These are phyloP conservation scores for Botryotinia globosa DNA, from an alignment of 2,329 filamentous ascomycete genomes.

Conservation along the genomic window DNA sequence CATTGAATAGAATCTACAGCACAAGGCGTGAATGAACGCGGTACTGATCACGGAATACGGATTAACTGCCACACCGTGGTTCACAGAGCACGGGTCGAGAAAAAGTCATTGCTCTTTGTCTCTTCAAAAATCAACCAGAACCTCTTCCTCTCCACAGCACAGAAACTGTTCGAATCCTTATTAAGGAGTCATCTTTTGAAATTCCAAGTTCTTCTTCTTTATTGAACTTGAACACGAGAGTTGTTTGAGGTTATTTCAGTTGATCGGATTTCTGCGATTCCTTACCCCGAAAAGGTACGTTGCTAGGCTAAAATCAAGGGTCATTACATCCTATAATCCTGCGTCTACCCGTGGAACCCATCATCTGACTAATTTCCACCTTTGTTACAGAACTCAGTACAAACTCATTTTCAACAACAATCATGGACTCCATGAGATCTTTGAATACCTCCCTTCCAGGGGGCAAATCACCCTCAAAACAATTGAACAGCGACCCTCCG, in stretches of 20 bases:
- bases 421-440: constrained; percentile 63
- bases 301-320: constrained; percentile 8
- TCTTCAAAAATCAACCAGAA: constrained; percentile 9
- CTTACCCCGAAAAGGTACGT: constrained; percentile 8
- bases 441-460: constrained; percentile 59
- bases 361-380: constrained; percentile 18
- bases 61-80: constrained; percentile 4
- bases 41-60: constrained; percentile 10
- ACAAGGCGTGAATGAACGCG: constrained; percentile 17
- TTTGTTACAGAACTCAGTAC: constrained; percentile 16
- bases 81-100: neutral
- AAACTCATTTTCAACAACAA: constrained; percentile 16
- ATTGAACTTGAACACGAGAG: neutral
- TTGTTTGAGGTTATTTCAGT: neutral
- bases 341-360: constrained; percentile 4
- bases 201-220: neutral
- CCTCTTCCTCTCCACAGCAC: neutral
- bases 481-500: constrained; percentile 45
- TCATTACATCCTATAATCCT: constrained; percentile 1
- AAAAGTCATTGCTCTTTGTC: constrained; percentile 1
- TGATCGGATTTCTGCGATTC: neutral
- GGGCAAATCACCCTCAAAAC: constrained; percentile 45
- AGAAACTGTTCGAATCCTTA: neutral
- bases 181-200: neutral
- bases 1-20: constrained; percentile 7